Evolutionary conservation across 768 basidiomycete species (phyloP).

Genomic region (Mrakia frigida): DNA sequence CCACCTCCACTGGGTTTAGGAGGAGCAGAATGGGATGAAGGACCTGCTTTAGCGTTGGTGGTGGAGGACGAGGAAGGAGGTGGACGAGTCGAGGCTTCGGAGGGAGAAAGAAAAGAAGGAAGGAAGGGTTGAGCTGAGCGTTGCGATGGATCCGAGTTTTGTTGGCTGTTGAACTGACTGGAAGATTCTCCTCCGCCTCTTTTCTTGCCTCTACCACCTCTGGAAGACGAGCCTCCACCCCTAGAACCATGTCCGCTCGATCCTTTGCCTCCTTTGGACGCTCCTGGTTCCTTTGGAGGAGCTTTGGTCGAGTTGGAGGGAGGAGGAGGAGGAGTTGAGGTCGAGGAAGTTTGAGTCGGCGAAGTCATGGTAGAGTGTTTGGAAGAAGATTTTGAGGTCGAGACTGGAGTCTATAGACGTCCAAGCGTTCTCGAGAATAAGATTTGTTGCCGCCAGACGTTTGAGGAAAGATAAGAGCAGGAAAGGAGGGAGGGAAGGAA

Average conservation of each 20-base stretch:
- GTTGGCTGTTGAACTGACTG: neutral
- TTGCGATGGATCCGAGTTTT: neutral
- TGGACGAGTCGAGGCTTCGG: neutral
- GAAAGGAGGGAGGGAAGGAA: too few relatives aligned
- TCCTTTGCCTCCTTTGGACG: neutral
- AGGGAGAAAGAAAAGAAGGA: neutral
- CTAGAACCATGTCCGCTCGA: neutral
- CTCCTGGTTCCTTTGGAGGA: neutral
- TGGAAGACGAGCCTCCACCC: neutral
- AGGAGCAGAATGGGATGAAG: neutral
- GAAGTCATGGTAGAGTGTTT: neutral
- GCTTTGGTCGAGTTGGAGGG: neutral
- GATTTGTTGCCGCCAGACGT: too few relatives aligned
- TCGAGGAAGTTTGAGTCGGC: neutral
- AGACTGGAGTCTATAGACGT: neutral
- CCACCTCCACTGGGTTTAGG: neutral
- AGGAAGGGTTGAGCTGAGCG: neutral
- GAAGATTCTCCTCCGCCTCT: conserved; percentile 12
- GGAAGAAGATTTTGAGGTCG: neutral
- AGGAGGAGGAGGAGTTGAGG: neutral
- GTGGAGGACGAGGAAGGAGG: neutral
- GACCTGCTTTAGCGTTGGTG: neutral
- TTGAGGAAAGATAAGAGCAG: too few relatives aligned
- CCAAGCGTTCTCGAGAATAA: too few relatives aligned
- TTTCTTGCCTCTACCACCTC: conserved; percentile 11